A percentile compares a stretch with the other conserved stretches of the same genome.
Conservation (phyloP, 2,329 filamentous ascomycete species). For the Cordyceps cateniannulata region DNA sequence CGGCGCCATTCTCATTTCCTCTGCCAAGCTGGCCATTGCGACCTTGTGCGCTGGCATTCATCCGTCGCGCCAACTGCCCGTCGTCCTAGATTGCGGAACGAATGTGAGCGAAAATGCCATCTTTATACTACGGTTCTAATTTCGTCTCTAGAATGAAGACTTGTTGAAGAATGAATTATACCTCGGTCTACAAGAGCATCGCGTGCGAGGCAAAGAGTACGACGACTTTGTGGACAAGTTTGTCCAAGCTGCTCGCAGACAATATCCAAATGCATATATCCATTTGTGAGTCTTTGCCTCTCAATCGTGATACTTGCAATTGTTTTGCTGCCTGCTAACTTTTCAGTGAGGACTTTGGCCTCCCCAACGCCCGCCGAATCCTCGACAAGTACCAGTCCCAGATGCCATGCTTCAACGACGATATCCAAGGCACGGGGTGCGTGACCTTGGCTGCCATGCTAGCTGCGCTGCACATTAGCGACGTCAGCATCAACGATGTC, state of each 20-base stretch:
- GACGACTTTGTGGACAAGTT: slow-evolving; percentile 73
- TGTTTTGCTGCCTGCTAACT: not conserved
- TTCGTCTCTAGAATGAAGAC: slow-evolving; percentile 48
- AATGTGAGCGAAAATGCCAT: too few species aligned
- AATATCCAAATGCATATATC: slow-evolving; percentile 74
- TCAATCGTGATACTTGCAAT: not conserved
- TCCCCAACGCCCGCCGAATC: slow-evolving; percentile 66
- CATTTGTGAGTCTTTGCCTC: slow-evolving; percentile 50
- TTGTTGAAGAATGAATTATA: slow-evolving; percentile 73
- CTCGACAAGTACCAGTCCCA: slow-evolving; percentile 67
- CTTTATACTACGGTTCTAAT: too few species aligned
- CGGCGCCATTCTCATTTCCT: slow-evolving; percentile 75
- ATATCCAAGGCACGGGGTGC: slow-evolving; percentile 83
- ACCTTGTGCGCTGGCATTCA: slow-evolving; percentile 85
- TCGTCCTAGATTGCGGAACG: slow-evolving; percentile 81
- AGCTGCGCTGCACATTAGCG: slow-evolving; percentile 64
- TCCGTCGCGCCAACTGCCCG: slow-evolving; percentile 68
- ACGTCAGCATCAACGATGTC: slow-evolving; percentile 59
- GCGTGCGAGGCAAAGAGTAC: slow-evolving; percentile 65
- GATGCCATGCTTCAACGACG: slow-evolving; percentile 84
- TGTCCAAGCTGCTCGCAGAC: slow-evolving; percentile 57
- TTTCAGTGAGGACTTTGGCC: slow-evolving; percentile 66
- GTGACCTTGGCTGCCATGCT: slow-evolving; percentile 80
- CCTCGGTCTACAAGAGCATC: slow-evolving; percentile 61
- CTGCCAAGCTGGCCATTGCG: slow-evolving; percentile 76